phyloP scores from a whole-genome alignment of 345 rosid species.

The Populus euphratica region DNA sequence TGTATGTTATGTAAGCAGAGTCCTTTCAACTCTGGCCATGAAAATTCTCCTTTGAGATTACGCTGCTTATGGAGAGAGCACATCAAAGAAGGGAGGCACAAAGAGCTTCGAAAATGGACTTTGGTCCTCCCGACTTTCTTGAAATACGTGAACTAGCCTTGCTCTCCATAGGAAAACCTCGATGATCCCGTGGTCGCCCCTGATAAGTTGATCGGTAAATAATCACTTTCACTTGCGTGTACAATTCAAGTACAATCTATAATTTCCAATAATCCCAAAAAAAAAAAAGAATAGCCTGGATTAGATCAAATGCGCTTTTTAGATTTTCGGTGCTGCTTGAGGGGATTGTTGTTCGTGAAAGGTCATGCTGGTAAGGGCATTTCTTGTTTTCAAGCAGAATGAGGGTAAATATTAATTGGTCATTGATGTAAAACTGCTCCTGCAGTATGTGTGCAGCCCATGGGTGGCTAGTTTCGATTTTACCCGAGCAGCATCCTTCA shows the following conservation, averaged over 20 bases:
- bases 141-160: conserved; percentile 27
- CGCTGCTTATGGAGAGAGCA: conserved; percentile 3
- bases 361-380: not conserved
- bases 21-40: conserved; percentile 7
- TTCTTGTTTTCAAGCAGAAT: not conserved
- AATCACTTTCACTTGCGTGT: not conserved
- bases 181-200: conserved; percentile 49
- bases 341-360: not conserved
- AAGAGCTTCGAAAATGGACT: conserved; percentile 67
- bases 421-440: not conserved
- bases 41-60: conserved; percentile 9
- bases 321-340: not conserved
- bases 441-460: not conserved
- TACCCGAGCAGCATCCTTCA: conserved; percentile 75
- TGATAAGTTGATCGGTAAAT: conserved; percentile 12
- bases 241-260: not conserved
- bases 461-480: not conserved
- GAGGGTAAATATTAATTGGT: not conserved
- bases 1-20: not conserved
- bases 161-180: conserved; percentile 38
- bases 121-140: conserved; percentile 38
- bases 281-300: not conserved
- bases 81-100: conserved; percentile 73
- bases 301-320: not conserved
- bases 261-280: not conserved